Base-by-base conservation (phyloP, 768 basidiomycete species). In the Suillus tomentosus region DNA sequence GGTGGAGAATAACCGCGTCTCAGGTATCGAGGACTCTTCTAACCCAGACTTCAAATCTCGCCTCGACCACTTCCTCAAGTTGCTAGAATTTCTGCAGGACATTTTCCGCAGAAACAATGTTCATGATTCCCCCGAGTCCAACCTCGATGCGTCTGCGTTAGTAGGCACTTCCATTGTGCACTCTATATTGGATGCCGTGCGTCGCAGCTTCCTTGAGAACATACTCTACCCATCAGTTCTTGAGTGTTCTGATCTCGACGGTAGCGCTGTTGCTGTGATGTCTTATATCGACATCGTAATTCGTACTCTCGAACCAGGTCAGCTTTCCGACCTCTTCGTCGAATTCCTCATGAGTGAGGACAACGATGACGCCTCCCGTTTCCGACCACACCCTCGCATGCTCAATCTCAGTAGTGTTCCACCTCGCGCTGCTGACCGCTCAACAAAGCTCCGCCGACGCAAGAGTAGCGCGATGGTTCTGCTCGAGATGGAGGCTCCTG, bases 261-360 rank as follows among this genome's bases (percentile, higher is more conserved):
- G 96, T n/a, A 96, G 95, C 66, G 92, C 95, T 0, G 90, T 97
- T 2, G 95, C 96, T 11, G 95, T 99, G 62, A 88, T 98, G 85
- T 94, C 92, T 17, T 98, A 99, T 73, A 87, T 98, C 67, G 94
- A 97, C 68, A 85, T 94, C 70, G 90, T 94, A 83, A 82, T 95
- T 60, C 84, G 87, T 63, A 92, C 89, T 0, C 81, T 96, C 6
- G 82, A 85, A 42, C 81, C 85, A 27, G 89, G 88, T 1, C 84
- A 82, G 58, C 82, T 96, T 47, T 85, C 85, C 17, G 85, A 89
- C 54, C 80, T 91, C 27, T 78, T 96, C 17, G 82, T 96, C 48
- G 81, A 85, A 56, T 96, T 93, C 76, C 84, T 96, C 45, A 83
- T 92, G 68, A 94, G 85, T 73, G 93, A 95, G 71, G 92, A 95